Percentiles rank a stretch among this genome's conserved stretches.
These are phyloP conservation scores for Talaromyces sp. DNA, from an alignment of 2,329 filamentous ascomycete species.

Conservation along the genomic window DNA sequence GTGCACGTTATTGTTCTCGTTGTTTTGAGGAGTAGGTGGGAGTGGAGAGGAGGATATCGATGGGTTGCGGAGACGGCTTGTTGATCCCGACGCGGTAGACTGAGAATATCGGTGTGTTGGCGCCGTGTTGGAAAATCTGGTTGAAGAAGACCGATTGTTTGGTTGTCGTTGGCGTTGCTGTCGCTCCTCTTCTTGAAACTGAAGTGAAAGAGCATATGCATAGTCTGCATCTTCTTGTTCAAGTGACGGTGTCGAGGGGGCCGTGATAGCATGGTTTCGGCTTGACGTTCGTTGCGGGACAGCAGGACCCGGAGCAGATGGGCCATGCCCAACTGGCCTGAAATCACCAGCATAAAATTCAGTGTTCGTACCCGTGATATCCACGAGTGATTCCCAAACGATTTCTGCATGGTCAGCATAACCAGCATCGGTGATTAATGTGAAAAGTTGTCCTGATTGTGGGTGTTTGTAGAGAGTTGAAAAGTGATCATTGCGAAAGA, in stretches of 20 bases:
- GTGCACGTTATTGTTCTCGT: constrained; percentile 36
- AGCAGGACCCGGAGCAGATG: constrained; percentile 1
- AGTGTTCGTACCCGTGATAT: constrained; percentile 75
- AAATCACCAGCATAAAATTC: constrained; percentile 92
- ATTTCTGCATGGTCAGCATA: constrained; percentile 84
- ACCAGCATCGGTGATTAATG: constrained; percentile 86
- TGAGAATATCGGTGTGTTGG: constrained; percentile 9
- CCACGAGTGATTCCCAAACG: constrained; percentile 90
- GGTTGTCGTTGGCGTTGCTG: constrained; percentile 50
- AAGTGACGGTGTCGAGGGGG: constrained; percentile 22
- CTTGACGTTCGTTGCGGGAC: constrained; percentile 25
- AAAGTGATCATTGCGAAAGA: constrained; percentile 97
- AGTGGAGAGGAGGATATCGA: background rate
- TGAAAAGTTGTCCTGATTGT: constrained; percentile 66
- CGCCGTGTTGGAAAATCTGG: background rate
- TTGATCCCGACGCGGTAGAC: constrained; percentile 2
- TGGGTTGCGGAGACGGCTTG: background rate
- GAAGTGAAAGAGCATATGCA: constrained; percentile 82
- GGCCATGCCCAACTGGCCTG: constrained; percentile 63
- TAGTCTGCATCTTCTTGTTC: constrained; percentile 68
- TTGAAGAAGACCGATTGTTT: constrained; percentile 16
- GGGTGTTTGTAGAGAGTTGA: constrained; percentile 90
- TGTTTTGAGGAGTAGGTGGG: background rate
- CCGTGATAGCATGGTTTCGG: constrained; percentile 13
- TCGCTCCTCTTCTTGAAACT: constrained; percentile 77